Evolutionary conservation across 371 early-diverging fungal genomes (phyloP).

Genomic region (Rhizopus microsporus): DNA sequence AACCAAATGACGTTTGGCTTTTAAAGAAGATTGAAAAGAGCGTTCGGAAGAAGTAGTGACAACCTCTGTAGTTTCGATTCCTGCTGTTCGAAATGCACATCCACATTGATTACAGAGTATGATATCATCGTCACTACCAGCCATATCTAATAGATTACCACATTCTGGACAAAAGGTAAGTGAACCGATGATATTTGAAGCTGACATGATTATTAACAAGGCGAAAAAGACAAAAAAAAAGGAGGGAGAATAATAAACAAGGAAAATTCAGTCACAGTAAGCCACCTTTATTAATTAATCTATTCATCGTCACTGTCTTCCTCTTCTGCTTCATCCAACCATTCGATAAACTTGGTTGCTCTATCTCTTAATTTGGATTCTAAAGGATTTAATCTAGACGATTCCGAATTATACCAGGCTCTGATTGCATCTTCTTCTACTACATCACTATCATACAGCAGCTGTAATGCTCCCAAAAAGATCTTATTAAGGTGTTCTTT

Average conservation of each 20-base stretch:
- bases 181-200: conserved; percentile 56
- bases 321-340: conserved; percentile 70
- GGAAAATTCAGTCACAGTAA: conserved; percentile 1
- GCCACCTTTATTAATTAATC: conserved; percentile 1
- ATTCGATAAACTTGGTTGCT: conserved; percentile 63
- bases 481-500: conserved; percentile 50
- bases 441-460: conserved; percentile 82
- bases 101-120: conserved; percentile 81
- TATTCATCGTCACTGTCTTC: conserved; percentile 28
- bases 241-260: conserved; percentile 3
- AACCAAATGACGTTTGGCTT: conserved; percentile 69
- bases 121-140: conserved; percentile 70
- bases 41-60: conserved; percentile 70
- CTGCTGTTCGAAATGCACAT: conserved; percentile 63
- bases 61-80: conserved; percentile 80
- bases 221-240: conserved; percentile 14
- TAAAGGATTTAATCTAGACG: conserved; percentile 29
- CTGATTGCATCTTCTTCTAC: conserved; percentile 84
- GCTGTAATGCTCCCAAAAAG: conserved; percentile 63
- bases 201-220: conserved; percentile 13
- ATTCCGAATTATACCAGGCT: conserved; percentile 67
- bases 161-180: conserved; percentile 88
- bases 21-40: conserved; percentile 82
- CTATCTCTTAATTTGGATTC: conserved; percentile 46
- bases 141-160: conserved; percentile 84